These are phyloP conservation scores for Paxillus involutus DNA, from an alignment of 768 basidiomycete species.

Conservation along the genomic window DNA sequence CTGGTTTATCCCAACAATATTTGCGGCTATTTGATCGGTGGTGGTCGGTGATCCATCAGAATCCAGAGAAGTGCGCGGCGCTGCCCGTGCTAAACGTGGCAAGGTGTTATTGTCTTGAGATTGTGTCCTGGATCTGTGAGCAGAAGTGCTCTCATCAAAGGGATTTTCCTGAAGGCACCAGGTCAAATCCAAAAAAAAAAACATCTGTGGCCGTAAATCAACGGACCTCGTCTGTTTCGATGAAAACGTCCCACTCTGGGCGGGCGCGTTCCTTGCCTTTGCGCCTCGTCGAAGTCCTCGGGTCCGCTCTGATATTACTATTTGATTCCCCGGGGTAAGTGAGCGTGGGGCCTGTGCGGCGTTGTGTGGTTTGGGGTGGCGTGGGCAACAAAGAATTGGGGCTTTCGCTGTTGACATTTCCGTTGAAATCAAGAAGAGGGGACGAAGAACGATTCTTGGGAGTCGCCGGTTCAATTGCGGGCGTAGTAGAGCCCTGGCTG, in stretches of 20 bases:
- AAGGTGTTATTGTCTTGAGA: neutral
- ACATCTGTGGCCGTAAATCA: neutral
- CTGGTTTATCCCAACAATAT: neutral
- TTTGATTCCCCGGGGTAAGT: neutral
- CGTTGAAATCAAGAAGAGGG: neutral
- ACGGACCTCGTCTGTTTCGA: constrained; percentile 10
- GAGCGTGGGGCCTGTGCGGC: neutral
- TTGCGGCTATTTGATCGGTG: constrained; percentile 24
- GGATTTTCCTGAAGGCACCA: constrained; percentile 10
- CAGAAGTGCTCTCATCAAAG: constrained; percentile 7
- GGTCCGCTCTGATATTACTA: constrained; percentile 1
- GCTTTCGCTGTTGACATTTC: neutral
- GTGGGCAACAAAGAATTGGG: constrained; percentile 10
- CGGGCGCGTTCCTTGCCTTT: constrained; percentile 25
- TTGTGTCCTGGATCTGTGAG: neutral
- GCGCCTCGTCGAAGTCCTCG: constrained; percentile 19
- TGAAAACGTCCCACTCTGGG: neutral
- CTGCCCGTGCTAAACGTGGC: neutral
- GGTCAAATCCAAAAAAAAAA: neutral
- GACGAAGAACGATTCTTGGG: constrained; percentile 8
- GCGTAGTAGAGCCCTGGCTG: constrained; percentile 9
- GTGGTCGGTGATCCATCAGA: constrained; percentile 7
- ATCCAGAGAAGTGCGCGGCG: neutral
- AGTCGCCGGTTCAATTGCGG: constrained; percentile 6
- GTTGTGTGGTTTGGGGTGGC: constrained; percentile 20